These are phyloP conservation scores for Kodamaea nitidulidarum DNA, from an alignment of 805 yeast species.

Conservation along the genomic window DNA sequence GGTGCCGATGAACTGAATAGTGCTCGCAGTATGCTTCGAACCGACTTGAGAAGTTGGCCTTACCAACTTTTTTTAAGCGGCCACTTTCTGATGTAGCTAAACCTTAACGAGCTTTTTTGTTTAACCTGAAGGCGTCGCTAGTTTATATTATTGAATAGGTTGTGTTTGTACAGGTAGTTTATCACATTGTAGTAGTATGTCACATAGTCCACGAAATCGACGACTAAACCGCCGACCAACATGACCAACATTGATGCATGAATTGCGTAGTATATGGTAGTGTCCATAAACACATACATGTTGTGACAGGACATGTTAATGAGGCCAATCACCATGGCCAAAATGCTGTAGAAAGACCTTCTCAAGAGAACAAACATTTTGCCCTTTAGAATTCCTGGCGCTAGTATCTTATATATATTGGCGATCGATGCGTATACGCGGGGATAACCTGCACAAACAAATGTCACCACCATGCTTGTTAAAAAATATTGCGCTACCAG, in stretches of 20 bases:
- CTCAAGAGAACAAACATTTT: constrained; percentile 1
- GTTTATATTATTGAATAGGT: constrained; percentile 17
- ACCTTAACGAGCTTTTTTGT: too few relatives aligned
- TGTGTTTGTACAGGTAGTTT: constrained; percentile 13
- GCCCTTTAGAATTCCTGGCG: background rate
- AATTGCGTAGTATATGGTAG: constrained; percentile 12
- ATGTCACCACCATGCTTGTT: background rate
- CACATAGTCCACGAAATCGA: constrained; percentile 11
- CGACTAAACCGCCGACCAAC: constrained; percentile 10
- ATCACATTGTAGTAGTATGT: constrained; percentile 14
- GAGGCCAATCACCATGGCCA: constrained; percentile 7
- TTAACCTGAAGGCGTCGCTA: background rate
- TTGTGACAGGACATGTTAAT: constrained; percentile 8
- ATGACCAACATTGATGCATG: constrained; percentile 13
- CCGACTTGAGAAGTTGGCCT: background rate
- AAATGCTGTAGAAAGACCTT: constrained; percentile 7
- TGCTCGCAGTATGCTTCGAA: background rate
- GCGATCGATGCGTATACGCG: background rate
- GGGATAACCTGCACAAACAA: constrained; percentile 1
- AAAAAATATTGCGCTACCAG: constrained; percentile 1
- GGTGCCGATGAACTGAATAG: background rate
- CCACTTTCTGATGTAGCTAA: too few relatives aligned
- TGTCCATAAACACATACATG: constrained; percentile 10
- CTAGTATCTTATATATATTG: background rate
- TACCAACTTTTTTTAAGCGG: too few relatives aligned